These are phyloP conservation scores for Schizosaccharomyces osmophilus DNA, from an alignment of 805 yeast species.

Conservation along the genomic window DNA sequence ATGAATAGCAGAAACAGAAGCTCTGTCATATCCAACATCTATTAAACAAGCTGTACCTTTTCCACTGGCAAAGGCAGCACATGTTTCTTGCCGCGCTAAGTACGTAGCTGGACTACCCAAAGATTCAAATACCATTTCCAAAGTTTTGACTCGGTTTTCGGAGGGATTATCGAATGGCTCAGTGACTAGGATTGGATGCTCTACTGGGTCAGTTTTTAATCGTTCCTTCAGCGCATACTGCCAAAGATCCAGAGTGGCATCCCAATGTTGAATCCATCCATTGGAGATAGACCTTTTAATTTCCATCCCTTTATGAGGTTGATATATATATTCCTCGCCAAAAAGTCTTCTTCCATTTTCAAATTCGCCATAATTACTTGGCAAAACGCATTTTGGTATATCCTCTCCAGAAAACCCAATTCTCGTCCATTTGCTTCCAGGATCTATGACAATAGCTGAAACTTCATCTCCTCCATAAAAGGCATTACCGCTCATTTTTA, in stretches of 20 bases:
- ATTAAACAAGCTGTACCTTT: constrained; percentile 54
- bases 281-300: constrained; percentile 15
- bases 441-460: constrained; percentile 1
- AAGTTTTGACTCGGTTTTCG: constrained; percentile 29
- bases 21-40: constrained; percentile 49
- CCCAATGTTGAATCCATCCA: constrained; percentile 28
- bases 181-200: constrained; percentile 37
- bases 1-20: constrained; percentile 45
- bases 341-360: constrained; percentile 3
- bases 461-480: constrained; percentile 1
- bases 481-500: not conserved
- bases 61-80: constrained; percentile 46
- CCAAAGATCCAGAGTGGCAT: constrained; percentile 44
- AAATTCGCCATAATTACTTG: constrained; percentile 35
- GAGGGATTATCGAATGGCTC: constrained; percentile 49
- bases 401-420: constrained; percentile 88
- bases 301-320: constrained; percentile 13
- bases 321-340: constrained; percentile 22
- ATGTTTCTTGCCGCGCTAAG: constrained; percentile 49
- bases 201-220: constrained; percentile 29
- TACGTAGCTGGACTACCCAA: constrained; percentile 56
- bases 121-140: constrained; percentile 52
- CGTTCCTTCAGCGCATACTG: constrained; percentile 29
- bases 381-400: constrained; percentile 49
- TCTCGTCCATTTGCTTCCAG: constrained; percentile 27